These are phyloP conservation scores for Neurospora sp. DNA, from an alignment of 495 filamentous ascomycete genomes.

Conservation along the genomic window DNA sequence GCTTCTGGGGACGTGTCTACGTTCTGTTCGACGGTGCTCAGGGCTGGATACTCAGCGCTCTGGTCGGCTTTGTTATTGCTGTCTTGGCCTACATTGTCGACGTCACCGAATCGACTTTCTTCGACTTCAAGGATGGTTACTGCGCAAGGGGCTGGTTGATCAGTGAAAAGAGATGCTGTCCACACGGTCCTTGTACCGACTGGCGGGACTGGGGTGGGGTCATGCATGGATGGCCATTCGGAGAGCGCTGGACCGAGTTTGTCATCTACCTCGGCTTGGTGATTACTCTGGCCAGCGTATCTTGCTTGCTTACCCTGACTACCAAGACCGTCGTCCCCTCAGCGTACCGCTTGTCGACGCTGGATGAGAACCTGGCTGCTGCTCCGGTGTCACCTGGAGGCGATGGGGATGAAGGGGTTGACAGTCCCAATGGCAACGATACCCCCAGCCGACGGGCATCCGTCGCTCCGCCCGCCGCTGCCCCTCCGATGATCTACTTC, in stretches of 20 bases:
- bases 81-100: constrained; percentile 82
- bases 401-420: constrained; percentile 24
- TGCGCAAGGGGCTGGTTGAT: constrained; percentile 63
- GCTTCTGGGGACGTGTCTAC: constrained; percentile 66
- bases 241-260: constrained; percentile 61
- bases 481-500: constrained; percentile 80
- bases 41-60: constrained; percentile 87
- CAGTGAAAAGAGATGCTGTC: constrained; percentile 70
- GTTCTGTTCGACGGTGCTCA: constrained; percentile 80
- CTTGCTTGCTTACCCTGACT: constrained; percentile 71
- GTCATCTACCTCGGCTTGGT: constrained; percentile 60
- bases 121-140: constrained; percentile 86
- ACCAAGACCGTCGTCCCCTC: constrained; percentile 91
- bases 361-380: constrained; percentile 65
- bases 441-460: constrained; percentile 11
- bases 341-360: constrained; percentile 68
- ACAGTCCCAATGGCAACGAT: background rate
- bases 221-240: constrained; percentile 41
- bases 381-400: constrained; percentile 30
- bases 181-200: constrained; percentile 52
- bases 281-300: constrained; percentile 58
- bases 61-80: constrained; percentile 84
- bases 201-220: constrained; percentile 73
- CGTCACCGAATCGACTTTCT: constrained; percentile 70
- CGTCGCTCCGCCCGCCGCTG: constrained; percentile 26